A percentile compares a stretch with the other conserved stretches of the same genome.
Evolutionary conservation across 164 flowering plant species (phyloP).

Genomic region (Taxillus chinensis): DNA sequence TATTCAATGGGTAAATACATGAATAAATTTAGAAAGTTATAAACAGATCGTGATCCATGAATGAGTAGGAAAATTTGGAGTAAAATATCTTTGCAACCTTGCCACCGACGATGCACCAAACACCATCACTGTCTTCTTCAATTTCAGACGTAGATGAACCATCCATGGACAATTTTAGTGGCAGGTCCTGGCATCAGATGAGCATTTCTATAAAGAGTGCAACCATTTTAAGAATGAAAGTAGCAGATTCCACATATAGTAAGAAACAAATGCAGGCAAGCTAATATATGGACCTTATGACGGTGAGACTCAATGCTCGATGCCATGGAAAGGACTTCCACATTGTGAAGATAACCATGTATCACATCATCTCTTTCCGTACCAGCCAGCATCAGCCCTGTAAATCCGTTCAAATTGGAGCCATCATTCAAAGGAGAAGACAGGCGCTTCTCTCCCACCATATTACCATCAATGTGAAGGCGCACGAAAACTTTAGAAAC

Average conservation of each 20-base stretch:
- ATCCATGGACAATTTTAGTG: constrained; percentile 50
- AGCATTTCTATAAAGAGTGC: background rate
- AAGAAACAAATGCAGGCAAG: background rate
- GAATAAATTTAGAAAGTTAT: too few relatives aligned
- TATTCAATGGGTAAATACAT: too few relatives aligned
- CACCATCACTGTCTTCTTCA: constrained; percentile 70
- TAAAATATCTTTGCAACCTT: constrained; percentile 38
- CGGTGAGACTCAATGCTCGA: constrained; percentile 37
- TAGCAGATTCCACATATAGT: background rate
- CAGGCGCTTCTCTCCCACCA: constrained; percentile 49
- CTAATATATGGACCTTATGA: constrained; percentile 30
- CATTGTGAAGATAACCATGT: constrained; percentile 48
- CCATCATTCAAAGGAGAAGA: constrained; percentile 20
- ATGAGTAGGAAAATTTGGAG: background rate
- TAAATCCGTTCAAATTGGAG: constrained; percentile 13
- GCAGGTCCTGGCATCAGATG: constrained; percentile 51
- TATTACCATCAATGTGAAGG: constrained; percentile 54
- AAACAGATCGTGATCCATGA: background rate
- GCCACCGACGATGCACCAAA: constrained; percentile 88
- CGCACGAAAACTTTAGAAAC: constrained; percentile 32
- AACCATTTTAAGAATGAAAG: background rate
- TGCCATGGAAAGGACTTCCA: constrained; percentile 24
- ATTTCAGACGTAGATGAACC: constrained; percentile 53
- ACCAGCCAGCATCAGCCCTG: constrained; percentile 28
- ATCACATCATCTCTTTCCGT: constrained; percentile 20